These are phyloP conservation scores for Fusarium nelsonii DNA, from an alignment of 2,329 filamentous ascomycete species.

Conservation along the genomic window DNA sequence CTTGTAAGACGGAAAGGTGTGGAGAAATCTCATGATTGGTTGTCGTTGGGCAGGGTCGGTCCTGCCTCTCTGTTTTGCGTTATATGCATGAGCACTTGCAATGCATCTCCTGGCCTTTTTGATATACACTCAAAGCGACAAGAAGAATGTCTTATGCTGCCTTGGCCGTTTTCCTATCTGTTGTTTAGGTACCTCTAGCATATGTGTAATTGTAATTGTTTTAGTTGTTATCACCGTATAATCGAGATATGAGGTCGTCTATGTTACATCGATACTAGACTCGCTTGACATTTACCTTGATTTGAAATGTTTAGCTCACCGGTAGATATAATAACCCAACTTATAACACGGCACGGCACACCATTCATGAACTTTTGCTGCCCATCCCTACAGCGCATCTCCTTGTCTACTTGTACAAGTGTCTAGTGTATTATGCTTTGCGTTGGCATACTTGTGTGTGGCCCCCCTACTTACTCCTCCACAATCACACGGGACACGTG, in stretches of 20 bases:
- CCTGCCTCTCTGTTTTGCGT: neutral
- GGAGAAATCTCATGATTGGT: constrained; percentile 18
- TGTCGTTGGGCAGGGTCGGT: neutral
- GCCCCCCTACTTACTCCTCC: constrained; percentile 35
- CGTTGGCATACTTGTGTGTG: constrained; percentile 23
- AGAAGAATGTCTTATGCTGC: constrained; percentile 9
- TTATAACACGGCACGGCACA: neutral
- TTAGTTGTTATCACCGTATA: neutral
- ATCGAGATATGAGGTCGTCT: constrained; percentile 3
- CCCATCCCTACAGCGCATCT: neutral
- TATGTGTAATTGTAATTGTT: constrained; percentile 22
- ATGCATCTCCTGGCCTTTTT: constrained; percentile 27
- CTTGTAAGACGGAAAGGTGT: constrained; percentile 33
- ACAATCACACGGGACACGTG: constrained; percentile 40
- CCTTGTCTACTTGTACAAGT: constrained; percentile 8
- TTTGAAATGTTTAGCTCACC: neutral
- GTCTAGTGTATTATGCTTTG: constrained; percentile 11
- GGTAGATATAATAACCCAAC: neutral
- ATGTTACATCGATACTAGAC: constrained; percentile 1
- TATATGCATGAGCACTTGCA: constrained; percentile 26
- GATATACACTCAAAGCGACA: constrained; percentile 22
- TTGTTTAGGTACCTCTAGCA: neutral
- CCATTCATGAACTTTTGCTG: neutral
- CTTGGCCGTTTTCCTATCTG: neutral
- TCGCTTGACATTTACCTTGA: constrained; percentile 2